Evolutionary conservation across 371 early-diverging fungal genomes (phyloP), one percentile per base, ranked within the genome.

Genomic region (Apophysomyces variabilis): DNA sequence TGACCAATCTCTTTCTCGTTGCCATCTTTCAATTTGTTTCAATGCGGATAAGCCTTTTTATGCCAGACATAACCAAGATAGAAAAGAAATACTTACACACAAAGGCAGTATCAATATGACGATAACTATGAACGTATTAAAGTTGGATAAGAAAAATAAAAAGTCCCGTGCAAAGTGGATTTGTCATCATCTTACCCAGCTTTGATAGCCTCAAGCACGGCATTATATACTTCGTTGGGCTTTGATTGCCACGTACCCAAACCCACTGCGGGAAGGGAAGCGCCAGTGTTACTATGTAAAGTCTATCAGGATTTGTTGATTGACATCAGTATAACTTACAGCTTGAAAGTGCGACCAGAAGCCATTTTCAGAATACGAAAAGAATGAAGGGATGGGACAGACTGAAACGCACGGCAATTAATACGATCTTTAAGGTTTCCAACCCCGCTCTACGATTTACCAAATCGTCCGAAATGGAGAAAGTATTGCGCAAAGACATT

Each of bases 1-100:
- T 87, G 78, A 56, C 97, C 96, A 37, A 96, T 87, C 57, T 91
- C 86, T 39, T 79, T 71, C 74, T 92, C 92, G 70, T 92, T 93
- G 37, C 74, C 71, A 70, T 92, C 72, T 80, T 66, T 60, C 11
- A 41, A 41, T 11, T 41, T 41, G 26, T 7, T 43, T 56, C 32
- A 13, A 50, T 60, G 50, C 56, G 18, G 44, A 8, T 59, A 21
- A 45, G 12, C 12, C 12, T 21, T 39, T 61, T 46, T 44, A 45
- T 43, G 21, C 13, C 45, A 62, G 16, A 36, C 38, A 4, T 39
- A 18, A 56, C 3, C 32, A 18, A 50, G 18, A 14, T 38, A 59
- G 37, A 50, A 41, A 2, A 39, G 32, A 18, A 8, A 54, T 12
- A 57, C 65, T 68, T 72, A 80, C 77, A 71, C 60, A 66, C 71